These are phyloP conservation scores for Xylaria flabelliformis DNA, from an alignment of 495 filamentous ascomycete species.

Conservation along the genomic window DNA sequence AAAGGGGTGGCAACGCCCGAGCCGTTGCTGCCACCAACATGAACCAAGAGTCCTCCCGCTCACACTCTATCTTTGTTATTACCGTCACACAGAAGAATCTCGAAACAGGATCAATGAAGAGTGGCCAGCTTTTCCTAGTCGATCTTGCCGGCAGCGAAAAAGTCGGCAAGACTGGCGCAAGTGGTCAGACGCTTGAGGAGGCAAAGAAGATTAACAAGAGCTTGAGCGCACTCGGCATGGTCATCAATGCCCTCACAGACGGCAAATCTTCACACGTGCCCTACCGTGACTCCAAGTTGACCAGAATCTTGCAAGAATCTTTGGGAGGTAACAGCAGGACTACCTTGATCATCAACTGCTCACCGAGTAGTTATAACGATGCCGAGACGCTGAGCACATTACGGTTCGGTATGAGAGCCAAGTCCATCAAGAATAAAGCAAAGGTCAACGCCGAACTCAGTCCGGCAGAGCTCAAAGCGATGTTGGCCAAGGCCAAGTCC, in stretches of 20 bases:
- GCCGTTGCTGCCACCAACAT: constrained; percentile 99
- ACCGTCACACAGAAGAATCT: constrained; percentile 98
- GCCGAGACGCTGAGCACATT: constrained; percentile 92
- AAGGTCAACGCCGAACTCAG: constrained; percentile 99
- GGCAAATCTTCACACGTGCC: constrained; percentile 98
- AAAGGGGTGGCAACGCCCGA: constrained; percentile 84
- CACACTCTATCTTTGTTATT: constrained; percentile 97
- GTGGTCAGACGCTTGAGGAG: constrained; percentile 95
- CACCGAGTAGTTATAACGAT: constrained; percentile 97
- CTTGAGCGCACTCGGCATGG: constrained; percentile 96
- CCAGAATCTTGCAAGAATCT: constrained; percentile 94
- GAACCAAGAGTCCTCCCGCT: constrained; percentile 98
- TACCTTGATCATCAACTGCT: constrained; percentile 97
- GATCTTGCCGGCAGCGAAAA: constrained; percentile 98
- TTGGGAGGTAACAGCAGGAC: constrained; percentile 96
- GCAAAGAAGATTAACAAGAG: constrained; percentile 99
- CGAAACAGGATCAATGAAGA: constrained; percentile 95
- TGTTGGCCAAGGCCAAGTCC: constrained; percentile 88
- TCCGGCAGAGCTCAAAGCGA: constrained; percentile 88
- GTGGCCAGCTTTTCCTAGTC: constrained; percentile 93
- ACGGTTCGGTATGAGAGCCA: constrained; percentile 94
- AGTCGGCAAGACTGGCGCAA: constrained; percentile 97
- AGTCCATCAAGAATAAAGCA: constrained; percentile 99
- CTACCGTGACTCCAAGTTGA: constrained; percentile 98
- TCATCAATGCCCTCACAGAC: constrained; percentile 96